Conservation (phyloP, 106 monocot genomes). For the Dioscorea dumetorum region DNA sequence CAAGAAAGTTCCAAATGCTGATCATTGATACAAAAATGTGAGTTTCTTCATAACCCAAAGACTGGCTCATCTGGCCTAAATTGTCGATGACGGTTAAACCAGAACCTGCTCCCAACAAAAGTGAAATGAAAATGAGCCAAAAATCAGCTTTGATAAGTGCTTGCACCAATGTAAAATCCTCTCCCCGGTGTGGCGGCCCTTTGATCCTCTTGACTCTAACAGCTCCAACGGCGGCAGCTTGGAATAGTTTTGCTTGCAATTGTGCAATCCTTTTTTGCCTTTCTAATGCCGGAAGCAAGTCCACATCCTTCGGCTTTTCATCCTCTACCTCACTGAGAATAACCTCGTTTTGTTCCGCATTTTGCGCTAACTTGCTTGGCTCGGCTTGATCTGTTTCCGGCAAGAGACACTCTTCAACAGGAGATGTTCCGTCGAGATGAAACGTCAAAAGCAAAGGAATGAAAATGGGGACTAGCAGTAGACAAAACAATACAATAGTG, state of each 20-base stretch:
- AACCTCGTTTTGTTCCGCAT: slow-evolving; percentile 27
- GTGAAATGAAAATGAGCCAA: slow-evolving; percentile 77
- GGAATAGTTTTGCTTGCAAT: slow-evolving; percentile 64
- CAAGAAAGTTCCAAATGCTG: slow-evolving; percentile 91
- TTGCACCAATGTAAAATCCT: slow-evolving; percentile 74
- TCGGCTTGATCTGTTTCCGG: slow-evolving; percentile 36
- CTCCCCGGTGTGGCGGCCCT: slow-evolving; percentile 77
- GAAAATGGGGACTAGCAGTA: slow-evolving; percentile 45
- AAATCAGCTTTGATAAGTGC: slow-evolving; percentile 83
- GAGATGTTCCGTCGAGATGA: slow-evolving; percentile 3
- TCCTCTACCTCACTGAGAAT: slow-evolving; percentile 88
- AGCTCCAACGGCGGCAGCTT: slow-evolving; percentile 79
- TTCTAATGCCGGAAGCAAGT: slow-evolving; percentile 65
- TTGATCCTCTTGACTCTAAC: slow-evolving; percentile 72
- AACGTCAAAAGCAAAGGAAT: slow-evolving; percentile 54
- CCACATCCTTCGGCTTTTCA: slow-evolving; percentile 69
- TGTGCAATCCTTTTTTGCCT: slow-evolving; percentile 73
- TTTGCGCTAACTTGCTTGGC: slow-evolving; percentile 19
- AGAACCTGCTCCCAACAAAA: slow-evolving; percentile 72
- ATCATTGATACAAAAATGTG: slow-evolving; percentile 82
- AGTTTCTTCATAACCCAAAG: slow-evolving; percentile 59
- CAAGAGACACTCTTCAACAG: slow-evolving; percentile 38
- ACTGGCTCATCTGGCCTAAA: slow-evolving; percentile 78
- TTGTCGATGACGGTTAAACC: slow-evolving; percentile 84
- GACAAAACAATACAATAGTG: slow-evolving; percentile 40